These are phyloP conservation scores for Triticum timopheevii DNA, from an alignment of 176 grass and related monocot species.

Conservation along the genomic window DNA sequence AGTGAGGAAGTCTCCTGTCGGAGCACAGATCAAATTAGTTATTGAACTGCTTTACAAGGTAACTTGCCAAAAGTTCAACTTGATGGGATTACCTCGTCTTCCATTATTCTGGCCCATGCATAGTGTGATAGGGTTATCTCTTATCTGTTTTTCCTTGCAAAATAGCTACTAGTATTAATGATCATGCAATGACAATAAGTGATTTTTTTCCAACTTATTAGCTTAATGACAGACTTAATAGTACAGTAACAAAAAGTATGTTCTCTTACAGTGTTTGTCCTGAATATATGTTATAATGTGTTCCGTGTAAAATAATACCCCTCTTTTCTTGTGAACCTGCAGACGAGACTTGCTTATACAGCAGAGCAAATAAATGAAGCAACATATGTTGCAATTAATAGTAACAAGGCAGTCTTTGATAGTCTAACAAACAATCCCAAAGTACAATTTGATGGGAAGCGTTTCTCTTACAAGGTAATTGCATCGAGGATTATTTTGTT, in stretches of 20 bases:
- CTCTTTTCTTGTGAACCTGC: slow-evolving; percentile 36
- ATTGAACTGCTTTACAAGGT: slow-evolving; percentile 75
- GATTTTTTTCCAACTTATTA: background rate
- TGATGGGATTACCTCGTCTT: background rate
- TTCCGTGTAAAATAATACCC: slow-evolving; percentile 1
- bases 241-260: background rate
- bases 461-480: slow-evolving; percentile 76
- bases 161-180: background rate
- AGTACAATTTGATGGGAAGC: slow-evolving; percentile 59
- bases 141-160: slow-evolving; percentile 6
- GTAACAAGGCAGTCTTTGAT: slow-evolving; percentile 68
- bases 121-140: background rate
- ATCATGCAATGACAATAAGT: background rate
- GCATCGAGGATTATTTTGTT: background rate
- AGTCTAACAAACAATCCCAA: slow-evolving; percentile 70
- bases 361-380: slow-evolving; percentile 69
- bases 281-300: background rate
- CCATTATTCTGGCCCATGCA: background rate
- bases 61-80: slow-evolving; percentile 7
- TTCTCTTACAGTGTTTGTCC: background rate
- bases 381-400: slow-evolving; percentile 69
- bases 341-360: slow-evolving; percentile 59
- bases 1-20: slow-evolving; percentile 69
- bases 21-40: slow-evolving; percentile 70
- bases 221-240: background rate